phyloP scores from a whole-genome alignment of 2,329 filamentous ascomycete species.

The Fusarium beomiforme region DNA sequence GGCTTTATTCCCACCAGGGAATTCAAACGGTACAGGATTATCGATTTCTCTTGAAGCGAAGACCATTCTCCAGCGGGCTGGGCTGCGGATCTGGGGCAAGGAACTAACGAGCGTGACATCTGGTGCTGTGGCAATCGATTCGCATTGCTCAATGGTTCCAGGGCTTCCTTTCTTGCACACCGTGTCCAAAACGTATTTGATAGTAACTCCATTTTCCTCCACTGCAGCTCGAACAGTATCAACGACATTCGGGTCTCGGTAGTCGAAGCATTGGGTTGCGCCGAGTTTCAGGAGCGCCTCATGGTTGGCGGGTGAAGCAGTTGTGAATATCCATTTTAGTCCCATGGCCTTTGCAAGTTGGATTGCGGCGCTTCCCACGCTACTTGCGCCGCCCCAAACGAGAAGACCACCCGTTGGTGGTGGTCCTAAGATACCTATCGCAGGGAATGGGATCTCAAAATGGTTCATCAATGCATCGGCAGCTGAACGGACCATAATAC shows the following conservation, averaged over 20 bases:
- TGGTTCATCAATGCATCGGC: neutral
- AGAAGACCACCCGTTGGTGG: neutral
- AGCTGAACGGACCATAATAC: neutral
- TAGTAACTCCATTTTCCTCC: neutral
- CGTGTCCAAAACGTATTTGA: neutral
- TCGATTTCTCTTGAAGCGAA: neutral
- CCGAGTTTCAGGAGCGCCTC: neutral
- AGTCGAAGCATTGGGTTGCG: neutral
- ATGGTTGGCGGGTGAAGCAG: neutral
- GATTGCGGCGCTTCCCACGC: neutral
- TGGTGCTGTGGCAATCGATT: neutral
- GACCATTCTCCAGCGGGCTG: neutral
- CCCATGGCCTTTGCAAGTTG: neutral
- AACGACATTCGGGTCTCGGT: neutral
- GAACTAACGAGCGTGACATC: neutral
- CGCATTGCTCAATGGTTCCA: neutral
- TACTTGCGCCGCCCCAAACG: neutral
- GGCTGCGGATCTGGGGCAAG: neutral
- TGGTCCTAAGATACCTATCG: accelerated
- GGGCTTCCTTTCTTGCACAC: neutral
- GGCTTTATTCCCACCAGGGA: neutral
- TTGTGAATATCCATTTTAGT: neutral
- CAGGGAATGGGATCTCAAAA: neutral
- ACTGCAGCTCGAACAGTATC: neutral
- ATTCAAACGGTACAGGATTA: neutral